phyloP scores from a whole-genome alignment of 1,284 basidiomycete genomes.

The Pascua sp. region DNA sequence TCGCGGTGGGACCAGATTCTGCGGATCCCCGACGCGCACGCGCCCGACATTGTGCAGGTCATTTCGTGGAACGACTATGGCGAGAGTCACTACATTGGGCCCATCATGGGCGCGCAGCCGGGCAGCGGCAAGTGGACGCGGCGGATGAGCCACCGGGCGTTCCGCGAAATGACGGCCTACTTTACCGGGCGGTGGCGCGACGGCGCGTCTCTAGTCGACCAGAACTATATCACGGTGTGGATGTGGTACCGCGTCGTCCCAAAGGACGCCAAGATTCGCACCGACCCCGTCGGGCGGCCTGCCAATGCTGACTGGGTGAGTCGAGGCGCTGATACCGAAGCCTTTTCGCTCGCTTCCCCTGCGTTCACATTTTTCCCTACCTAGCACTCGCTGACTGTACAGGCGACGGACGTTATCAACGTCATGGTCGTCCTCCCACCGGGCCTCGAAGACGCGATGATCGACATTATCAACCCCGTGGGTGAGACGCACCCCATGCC shows the following conservation, averaged over 20 bases:
- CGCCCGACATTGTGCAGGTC: constrained; percentile 46
- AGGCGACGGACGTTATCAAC: constrained; percentile 48
- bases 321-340: not conserved
- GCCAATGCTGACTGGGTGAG: constrained; percentile 42
- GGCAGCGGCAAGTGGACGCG: constrained; percentile 45
- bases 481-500: not conserved
- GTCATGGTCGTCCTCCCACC: constrained; percentile 26
- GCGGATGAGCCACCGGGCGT: constrained; percentile 44
- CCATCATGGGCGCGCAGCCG: constrained; percentile 43
- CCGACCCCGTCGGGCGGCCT: constrained; percentile 36
- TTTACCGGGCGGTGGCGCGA: constrained; percentile 35
- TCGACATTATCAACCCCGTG: constrained; percentile 17
- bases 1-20: constrained; percentile 42
- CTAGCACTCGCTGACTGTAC: not conserved
- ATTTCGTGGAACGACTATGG: constrained; percentile 51
- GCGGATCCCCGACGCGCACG: constrained; percentile 15
- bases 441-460: constrained; percentile 11
- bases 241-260: constrained; percentile 44
- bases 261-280: constrained; percentile 12
- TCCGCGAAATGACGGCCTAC: constrained; percentile 41
- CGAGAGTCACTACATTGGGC: constrained; percentile 47
- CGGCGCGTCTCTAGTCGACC: constrained; percentile 9
- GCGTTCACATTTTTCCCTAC: not conserved
- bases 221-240: constrained; percentile 23
- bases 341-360: not conserved